Percentiles rank a stretch among this genome's conserved stretches.
Evolutionary conservation across 2,329 filamentous ascomycete genomes (phyloP).

Genomic region (Colletotrichum sp.): DNA sequence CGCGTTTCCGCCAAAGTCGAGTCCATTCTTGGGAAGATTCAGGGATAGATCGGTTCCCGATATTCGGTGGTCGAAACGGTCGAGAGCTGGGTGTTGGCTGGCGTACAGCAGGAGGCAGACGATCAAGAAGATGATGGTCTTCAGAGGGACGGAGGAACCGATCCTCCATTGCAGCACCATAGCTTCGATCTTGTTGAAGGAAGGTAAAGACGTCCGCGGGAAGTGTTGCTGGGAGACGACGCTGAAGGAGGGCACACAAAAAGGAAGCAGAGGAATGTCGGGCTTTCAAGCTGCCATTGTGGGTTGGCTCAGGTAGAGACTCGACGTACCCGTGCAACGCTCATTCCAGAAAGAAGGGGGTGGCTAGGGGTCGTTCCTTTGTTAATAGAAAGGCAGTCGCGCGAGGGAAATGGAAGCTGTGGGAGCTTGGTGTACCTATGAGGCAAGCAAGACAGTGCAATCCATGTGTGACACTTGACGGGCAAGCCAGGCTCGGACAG

Average conservation of each 20-base stretch:
- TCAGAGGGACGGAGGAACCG: not conserved
- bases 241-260: not conserved
- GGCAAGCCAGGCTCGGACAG: not conserved
- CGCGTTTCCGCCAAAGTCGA: not conserved
- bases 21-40: conserved; percentile 1
- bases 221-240: not conserved
- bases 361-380: not conserved
- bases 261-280: not conserved
- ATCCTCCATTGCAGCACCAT: conserved; percentile 16
- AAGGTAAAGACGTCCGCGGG: not conserved
- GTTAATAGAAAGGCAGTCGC: not conserved
- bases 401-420: not conserved
- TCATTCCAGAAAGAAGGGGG: not conserved
- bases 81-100: conserved; percentile 17
- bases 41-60: conserved; percentile 5
- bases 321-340: not conserved
- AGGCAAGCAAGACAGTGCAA: not conserved
- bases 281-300: not conserved
- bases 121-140: not conserved
- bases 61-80: conserved; percentile 17
- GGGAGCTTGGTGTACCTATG: not conserved
- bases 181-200: not conserved
- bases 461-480: not conserved
- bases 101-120: conserved; percentile 5
- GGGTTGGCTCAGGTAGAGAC: not conserved